A percentile compares a stretch with the other conserved stretches of the same genome.
phyloP scores from a whole-genome alignment of 2,329 filamentous ascomycete species.

The Cladosporium sphaerospermum region DNA sequence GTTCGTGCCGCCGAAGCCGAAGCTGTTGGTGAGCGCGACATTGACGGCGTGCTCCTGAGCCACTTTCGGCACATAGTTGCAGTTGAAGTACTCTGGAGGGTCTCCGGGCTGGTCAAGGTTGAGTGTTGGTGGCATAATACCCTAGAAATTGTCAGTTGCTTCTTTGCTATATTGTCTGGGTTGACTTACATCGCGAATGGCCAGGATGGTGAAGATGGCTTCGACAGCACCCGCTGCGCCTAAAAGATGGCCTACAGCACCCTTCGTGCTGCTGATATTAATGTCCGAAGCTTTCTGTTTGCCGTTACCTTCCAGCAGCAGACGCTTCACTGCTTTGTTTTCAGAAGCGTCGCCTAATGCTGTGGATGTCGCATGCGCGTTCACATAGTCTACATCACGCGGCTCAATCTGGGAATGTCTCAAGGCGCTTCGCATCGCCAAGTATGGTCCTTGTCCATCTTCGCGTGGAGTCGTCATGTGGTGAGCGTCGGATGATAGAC shows the following conservation, averaged over 20 bases:
- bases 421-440: constrained; percentile 81
- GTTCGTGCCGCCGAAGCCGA: constrained; percentile 96
- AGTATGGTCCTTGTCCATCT: constrained; percentile 72
- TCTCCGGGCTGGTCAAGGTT: constrained; percentile 63
- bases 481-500: constrained; percentile 81
- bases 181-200: constrained; percentile 65
- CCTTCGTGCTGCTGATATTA: constrained; percentile 89
- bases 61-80: constrained; percentile 74
- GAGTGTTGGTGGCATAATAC: constrained; percentile 74
- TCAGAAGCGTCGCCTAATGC: constrained; percentile 81
- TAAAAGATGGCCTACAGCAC: constrained; percentile 82
- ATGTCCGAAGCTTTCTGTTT: constrained; percentile 56
- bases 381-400: constrained; percentile 76
- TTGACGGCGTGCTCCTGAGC: constrained; percentile 65
- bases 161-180: not conserved
- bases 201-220: constrained; percentile 75
- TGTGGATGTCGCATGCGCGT: constrained; percentile 91
- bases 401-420: constrained; percentile 65
- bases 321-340: constrained; percentile 68
- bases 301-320: constrained; percentile 71
- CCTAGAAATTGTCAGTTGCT: constrained; percentile 42
- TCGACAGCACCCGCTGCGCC: constrained; percentile 89
- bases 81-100: constrained; percentile 59
- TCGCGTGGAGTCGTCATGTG: constrained; percentile 88
- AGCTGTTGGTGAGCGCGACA: constrained; percentile 86